Evolutionary conservation across 805 yeast species (phyloP).

Genomic region (Candida caryicola): DNA sequence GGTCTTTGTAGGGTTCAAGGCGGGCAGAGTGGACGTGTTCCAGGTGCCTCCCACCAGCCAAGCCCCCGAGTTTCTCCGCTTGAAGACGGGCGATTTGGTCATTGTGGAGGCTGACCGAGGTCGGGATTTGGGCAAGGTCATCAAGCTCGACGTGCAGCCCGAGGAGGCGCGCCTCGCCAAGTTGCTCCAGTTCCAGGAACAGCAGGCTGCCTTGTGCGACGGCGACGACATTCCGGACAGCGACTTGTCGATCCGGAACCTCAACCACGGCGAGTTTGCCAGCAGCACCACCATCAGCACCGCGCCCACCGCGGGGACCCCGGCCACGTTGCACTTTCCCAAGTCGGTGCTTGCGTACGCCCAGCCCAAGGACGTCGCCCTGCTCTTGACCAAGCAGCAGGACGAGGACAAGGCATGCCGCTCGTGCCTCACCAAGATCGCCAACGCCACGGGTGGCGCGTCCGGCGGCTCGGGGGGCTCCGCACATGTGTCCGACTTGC

Average conservation of each 20-base stretch:
- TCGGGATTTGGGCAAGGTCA: conserved; percentile 67
- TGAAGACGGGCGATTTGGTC: conserved; percentile 63
- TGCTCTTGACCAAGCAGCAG: conserved; percentile 52
- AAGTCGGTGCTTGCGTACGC: conserved; percentile 67
- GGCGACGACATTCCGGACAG: conserved; percentile 15
- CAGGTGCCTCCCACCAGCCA: conserved; percentile 43
- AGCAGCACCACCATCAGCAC: conserved; percentile 2
- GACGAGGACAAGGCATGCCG: conserved; percentile 71
- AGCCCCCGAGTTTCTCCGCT: conserved; percentile 20
- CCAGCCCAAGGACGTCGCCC: conserved; percentile 55
- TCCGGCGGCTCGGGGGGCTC: conserved; percentile 3
- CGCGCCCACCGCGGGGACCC: conserved; percentile 21
- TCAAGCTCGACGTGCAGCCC: conserved; percentile 52
- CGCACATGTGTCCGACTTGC: conserved; percentile 25
- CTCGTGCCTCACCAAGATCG: conserved; percentile 57
- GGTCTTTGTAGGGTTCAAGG: conserved; percentile 71
- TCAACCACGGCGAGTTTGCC: conserved; percentile 12
- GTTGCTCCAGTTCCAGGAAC: conserved; percentile 65
- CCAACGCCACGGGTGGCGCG: conserved; percentile 30
- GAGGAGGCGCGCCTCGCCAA: conserved; percentile 70
- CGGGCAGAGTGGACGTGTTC: conserved; percentile 77
- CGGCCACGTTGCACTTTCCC: conserved; percentile 58
- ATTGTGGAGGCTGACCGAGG: conserved; percentile 86
- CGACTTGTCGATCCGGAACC: conserved; percentile 24
- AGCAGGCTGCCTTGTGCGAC: conserved; percentile 57